Base-by-base conservation (phyloP, 441 rosid species). In the Rhodomyrtus psidioides region DNA sequence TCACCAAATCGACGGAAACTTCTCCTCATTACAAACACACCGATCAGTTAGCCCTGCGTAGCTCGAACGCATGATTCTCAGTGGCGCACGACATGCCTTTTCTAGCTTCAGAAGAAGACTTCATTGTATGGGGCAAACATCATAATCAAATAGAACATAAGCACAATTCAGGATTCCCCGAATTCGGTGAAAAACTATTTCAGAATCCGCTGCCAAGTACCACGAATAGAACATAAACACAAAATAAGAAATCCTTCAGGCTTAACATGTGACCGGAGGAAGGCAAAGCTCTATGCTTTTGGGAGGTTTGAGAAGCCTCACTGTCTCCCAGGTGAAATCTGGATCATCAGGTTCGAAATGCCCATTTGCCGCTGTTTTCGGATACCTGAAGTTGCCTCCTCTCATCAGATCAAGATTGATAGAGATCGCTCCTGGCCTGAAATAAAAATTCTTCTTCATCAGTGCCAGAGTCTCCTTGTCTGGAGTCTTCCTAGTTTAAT, bases 291-390 rank as follows among this genome's bases (percentile, higher is more conserved):
- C 87, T 88, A 87, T 15, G 90, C 83, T 84, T 74, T 74, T 85
- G 62, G 58, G 84, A 57, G 87, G 89, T 55, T 89, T 92, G 85
- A 92, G 92, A 34, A 84, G 89, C 89, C 91, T 91, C 70, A 89
- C 92, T 30, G 87, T 87, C 86, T 90, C 93, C 91, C 93, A 90
- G 23, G 93, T 88, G 90, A 90, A 91, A 87, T 92, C 93, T 6
- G 90, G 86, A 58, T 92, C 92, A 30, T 90, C 92, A 8, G 89
- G 87, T 34, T 93, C 94, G 53, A 92, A 92, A 79, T 91, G 94
- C 28, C 92, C 93, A 12, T 90, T 88, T 4, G 92, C 93, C 14
- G 91, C 94, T 39, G 91, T 91, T 88, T 92, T 91, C 87, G 86
- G 88, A 88, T 83, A 90, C 89, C 93, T 87, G 82, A 86, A 87